Evolutionary conservation across 305 asterid genomes (phyloP).

Genomic region (Ilex paraguariensis): DNA sequence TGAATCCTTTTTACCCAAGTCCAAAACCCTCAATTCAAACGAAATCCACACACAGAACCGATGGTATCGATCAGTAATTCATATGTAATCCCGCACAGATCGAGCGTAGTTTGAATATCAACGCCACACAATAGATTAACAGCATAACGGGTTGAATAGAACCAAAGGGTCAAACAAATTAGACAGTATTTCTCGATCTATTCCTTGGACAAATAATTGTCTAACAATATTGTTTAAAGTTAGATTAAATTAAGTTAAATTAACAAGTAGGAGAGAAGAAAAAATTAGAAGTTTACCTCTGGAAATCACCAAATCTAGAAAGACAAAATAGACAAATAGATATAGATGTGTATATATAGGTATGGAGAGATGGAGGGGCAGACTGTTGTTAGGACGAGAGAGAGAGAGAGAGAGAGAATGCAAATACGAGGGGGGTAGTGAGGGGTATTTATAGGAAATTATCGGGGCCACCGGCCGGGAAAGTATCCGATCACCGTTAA

Average conservation of each 20-base stretch:
- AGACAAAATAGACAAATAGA: conserved; percentile 21
- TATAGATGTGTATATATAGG: conserved; percentile 13
- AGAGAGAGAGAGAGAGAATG: conserved; percentile 18
- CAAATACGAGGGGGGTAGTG: conserved; percentile 3
- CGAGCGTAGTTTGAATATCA: no score
- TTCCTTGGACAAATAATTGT: no score
- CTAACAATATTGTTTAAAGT: no score
- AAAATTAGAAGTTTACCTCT: conserved; percentile 13
- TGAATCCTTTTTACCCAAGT: no score
- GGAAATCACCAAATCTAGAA: conserved; percentile 48
- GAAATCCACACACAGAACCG: no score
- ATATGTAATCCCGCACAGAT: no score
- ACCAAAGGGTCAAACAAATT: no score
- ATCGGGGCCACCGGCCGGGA: conserved; percentile 36
- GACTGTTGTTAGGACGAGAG: conserved; percentile 9
- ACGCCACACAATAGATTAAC: no score
- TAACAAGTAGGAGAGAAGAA: conserved; percentile 5
- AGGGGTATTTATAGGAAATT: conserved; percentile 73
- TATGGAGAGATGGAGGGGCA: conserved; percentile 12
- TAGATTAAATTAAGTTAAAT: background rate
- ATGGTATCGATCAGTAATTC: no score
- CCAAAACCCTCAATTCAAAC: no score
- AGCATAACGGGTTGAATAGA: no score
- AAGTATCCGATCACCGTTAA: conserved; percentile 29
- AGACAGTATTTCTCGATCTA: no score